Base-by-base conservation (phyloP, 805 yeast species). In the Soucietia sequanensis region DNA sequence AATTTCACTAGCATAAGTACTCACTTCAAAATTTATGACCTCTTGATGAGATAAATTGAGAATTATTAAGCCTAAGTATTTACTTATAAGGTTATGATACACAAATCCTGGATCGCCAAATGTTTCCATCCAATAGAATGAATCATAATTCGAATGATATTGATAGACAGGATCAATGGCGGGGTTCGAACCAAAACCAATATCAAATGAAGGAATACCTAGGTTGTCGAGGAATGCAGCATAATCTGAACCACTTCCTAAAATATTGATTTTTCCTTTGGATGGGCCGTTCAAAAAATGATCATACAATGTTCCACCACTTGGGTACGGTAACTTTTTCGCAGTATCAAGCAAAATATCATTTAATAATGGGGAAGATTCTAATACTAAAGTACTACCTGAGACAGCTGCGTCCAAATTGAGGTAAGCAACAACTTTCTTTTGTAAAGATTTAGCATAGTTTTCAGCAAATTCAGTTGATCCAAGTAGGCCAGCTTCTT, bases 391-490 rank as follows among this genome's bases (percentile, higher is more conserved):
- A 27, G 66, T 46, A 10, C 71, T 53, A 3, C 93, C 91, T 14
- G 74, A 54, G 4, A 71, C 75, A 3, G 85, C 80, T 18, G 73
- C 82, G 63, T 85, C 93, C 37, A 80, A 56, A 56, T 84, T 84
- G 40, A 85, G 51, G 52, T 84, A 84, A 0, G 85, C 86, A 25
- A 83, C 70, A 1, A 76, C 81, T 27, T 71, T 68, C 25, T 62
- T 66, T 30, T 68, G 62, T 23, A 84, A 56, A 20, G 50, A 49
- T 17, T 63, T 51, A 2, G 69, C 70, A 36, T 75, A 65, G 35
- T 76, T 78, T 54, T 84, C 91, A 5, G 81, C 88, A 63, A 72
- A 84, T 48, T 86, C 93, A 0, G 93, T 81, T 0, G 89, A 78
- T 1, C 95, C 95, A 20, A 86, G 44, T 35, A 79, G 61, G 0